A percentile compares a stretch with the other conserved stretches of the same genome.
These are phyloP conservation scores for Fragaria nilgerrensis DNA, from an alignment of 306 rosid species.

Conservation along the genomic window DNA sequence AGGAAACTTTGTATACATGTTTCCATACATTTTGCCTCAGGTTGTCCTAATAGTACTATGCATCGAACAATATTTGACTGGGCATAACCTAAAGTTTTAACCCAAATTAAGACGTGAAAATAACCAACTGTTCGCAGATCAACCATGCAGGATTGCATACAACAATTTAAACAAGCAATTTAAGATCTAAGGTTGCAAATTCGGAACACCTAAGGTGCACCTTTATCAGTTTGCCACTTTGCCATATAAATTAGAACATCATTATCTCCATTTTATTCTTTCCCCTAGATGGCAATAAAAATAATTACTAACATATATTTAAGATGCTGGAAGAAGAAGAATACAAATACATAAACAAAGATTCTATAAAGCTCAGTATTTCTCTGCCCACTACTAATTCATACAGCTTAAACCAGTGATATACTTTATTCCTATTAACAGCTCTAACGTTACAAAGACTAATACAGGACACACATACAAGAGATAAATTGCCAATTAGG, in stretches of 20 bases:
- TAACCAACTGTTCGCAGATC: neutral
- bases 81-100: neutral
- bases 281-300: neutral
- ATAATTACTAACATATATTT: neutral
- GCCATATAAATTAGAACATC: neutral
- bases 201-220: neutral
- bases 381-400: neutral
- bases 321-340: neutral
- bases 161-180: neutral
- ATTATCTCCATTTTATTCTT: neutral
- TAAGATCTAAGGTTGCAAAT: neutral
- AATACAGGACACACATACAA: slow-evolving; percentile 5
- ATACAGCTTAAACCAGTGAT: neutral
- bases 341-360: neutral
- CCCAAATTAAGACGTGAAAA: slow-evolving; percentile 2
- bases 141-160: neutral
- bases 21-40: neutral
- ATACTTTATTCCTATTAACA: neutral
- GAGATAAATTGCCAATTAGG: slow-evolving; percentile 17
- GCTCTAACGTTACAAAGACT: slow-evolving; percentile 8
- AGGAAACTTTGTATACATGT: neutral
- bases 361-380: neutral
- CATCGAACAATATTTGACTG: neutral
- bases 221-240: neutral
- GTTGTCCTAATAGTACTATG: neutral